These are phyloP conservation scores for Asterophora lycoperdoides DNA, from an alignment of 768 basidiomycete genomes.

Conservation along the genomic window DNA sequence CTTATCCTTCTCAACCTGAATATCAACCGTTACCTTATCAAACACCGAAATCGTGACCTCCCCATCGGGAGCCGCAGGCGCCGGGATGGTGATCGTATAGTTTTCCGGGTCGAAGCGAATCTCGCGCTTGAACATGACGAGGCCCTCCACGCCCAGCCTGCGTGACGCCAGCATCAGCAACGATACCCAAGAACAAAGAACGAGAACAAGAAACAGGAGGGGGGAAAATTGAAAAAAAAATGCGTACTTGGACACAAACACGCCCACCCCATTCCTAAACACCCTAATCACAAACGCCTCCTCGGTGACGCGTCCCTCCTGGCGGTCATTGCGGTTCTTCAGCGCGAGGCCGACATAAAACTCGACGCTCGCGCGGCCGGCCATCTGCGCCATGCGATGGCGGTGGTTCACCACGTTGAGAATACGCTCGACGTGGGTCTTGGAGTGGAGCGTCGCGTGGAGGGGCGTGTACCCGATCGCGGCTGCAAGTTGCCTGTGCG, in stretches of 20 bases:
- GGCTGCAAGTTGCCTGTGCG: slow-evolving; percentile 88
- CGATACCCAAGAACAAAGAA: too few relatives aligned
- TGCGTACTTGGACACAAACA: slow-evolving; percentile 88
- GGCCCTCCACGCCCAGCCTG: slow-evolving; percentile 90
- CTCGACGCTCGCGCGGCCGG: slow-evolving; percentile 92
- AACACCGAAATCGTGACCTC: slow-evolving; percentile 79
- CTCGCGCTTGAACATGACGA: slow-evolving; percentile 91
- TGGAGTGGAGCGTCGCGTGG: slow-evolving; percentile 85
- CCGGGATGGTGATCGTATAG: slow-evolving; percentile 75
- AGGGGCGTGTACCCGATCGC: slow-evolving; percentile 82
- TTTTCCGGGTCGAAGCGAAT: slow-evolving; percentile 89
- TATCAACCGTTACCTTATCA: slow-evolving; percentile 87
- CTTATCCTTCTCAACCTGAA: slow-evolving; percentile 91
- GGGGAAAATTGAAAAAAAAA: background rate
- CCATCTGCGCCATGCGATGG: slow-evolving; percentile 97
- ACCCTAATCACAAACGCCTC: slow-evolving; percentile 92
- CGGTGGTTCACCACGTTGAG: slow-evolving; percentile 85
- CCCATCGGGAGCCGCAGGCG: slow-evolving; percentile 22
- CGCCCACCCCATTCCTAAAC: slow-evolving; percentile 94
- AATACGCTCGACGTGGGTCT: slow-evolving; percentile 80
- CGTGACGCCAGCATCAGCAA: too few relatives aligned
- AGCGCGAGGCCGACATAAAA: slow-evolving; percentile 95
- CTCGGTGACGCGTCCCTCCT: slow-evolving; percentile 53
- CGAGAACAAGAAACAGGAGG: background rate
- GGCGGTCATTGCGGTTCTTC: slow-evolving; percentile 63